Evolutionary conservation across 2,329 filamentous ascomycete genomes (phyloP), one percentile per base, ranked within the genome.

Genomic region (Neurospora sp.): DNA sequence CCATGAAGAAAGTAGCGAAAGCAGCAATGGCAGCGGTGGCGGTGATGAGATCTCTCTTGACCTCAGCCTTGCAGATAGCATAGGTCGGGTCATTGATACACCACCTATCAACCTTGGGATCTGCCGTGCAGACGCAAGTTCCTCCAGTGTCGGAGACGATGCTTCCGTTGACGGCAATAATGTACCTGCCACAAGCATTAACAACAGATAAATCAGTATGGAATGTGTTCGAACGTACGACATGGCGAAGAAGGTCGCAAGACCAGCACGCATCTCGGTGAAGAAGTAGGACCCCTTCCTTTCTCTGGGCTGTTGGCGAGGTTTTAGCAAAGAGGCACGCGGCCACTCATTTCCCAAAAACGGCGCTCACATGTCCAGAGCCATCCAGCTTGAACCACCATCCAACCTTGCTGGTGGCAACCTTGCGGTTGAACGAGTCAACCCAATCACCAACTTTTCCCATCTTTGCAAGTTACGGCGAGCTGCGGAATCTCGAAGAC

Each of bases 1-100:
- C 93, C 90, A 96, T 93, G 79, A 85, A 89, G 79, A 96, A 93
- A n/a, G 88, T 90, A 3, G 91, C 87, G 66, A 97, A 81, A 36
- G 92, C 91, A 15, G 92, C 86, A 73, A 96, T 94, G 69, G 92
- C 92, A 65, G 93, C 92, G 4, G 93, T 96, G 11, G 91, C 92
- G 6, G 93, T 96, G 69, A 96, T 90, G 46, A 94, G 81, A 77
- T 97, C 93, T 39, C 92, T 88, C 79, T 91, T 91, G 77, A 95
- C 78, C 72, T 85, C 86, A 75, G 84, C 79, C 73, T 83, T 80
- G 77, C 91, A 93, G n/a, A 90, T 80, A 72, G 85, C 77, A 74
- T 93, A 93, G 28, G 86, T 86, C 4, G 82, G 76, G 77, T 91
- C 83, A 66, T 73, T 79, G 8, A 79, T 78, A 78, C 89, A 91